Base-by-base conservation (phyloP, 352 stramenopile species). In the Sclerospora graminicola region DNA sequence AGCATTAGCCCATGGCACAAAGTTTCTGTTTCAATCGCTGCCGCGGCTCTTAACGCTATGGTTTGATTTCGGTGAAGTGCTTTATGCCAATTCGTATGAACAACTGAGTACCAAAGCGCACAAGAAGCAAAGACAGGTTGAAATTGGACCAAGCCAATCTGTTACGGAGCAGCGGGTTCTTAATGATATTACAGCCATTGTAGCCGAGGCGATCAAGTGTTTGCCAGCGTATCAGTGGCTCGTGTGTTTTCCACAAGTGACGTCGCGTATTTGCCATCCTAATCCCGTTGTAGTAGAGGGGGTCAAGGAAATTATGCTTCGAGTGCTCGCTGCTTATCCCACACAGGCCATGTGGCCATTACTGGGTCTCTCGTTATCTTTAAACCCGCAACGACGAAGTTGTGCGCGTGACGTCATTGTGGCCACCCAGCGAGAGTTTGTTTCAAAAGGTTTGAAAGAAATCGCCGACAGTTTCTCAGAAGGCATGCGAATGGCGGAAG, bases 271-370 rank as follows among this genome's bases (percentile, higher is more conserved):
- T 32, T 92, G 87, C 30, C 88, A 97, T 21, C 80, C 82, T 4
- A 94, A 92, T 49, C 51, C 65, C 4, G 63, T 82, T 13, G 87
- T 98, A 14, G 79, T 90, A 2, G 59, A 85, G 8, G 58, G 83
- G 8, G 94, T 99, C 6, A 87, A 89, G 49, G 78, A 84, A 27
- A 98, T 98, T 21, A 85, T 99, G 53, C 68, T 85, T 46, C 74
- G 77, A 18, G 86, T 99, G 8, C 61, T 98, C 0, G 35, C 76
- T 13, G 87, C 84, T 32, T 98, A 98, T 57, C 95, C 96, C 23
- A 82, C 89, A 13, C 95, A 99, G 54, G 82, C 94, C 0, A 90
- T 99, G 78, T 99, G 96, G 96, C 77, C 95, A 9, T 69, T 99
- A 13, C 78, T 97, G 2, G 96, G 93, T 49, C 69, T 99, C 3